Conservation (phyloP, 495 filamentous ascomycete species). For the Hyaloscypha finlandica region DNA sequence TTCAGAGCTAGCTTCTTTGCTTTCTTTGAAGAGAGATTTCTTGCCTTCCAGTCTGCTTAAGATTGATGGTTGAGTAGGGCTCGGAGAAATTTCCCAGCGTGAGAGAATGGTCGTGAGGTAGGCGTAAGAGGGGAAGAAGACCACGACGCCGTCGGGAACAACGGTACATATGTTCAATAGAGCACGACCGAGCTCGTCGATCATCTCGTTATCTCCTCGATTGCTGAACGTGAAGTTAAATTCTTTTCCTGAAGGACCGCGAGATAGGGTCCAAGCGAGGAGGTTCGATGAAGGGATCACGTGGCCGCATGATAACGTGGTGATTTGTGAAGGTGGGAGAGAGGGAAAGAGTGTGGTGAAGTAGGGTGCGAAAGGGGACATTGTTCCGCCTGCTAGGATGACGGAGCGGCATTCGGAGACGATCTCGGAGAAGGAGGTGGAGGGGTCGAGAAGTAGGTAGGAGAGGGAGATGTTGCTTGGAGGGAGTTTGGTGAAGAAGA, state of each 20-base stretch:
- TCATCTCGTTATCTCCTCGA: conserved; percentile 65
- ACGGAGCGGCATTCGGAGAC: conserved; percentile 85
- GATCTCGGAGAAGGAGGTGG: conserved; percentile 86
- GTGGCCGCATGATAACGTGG: conserved; percentile 89
- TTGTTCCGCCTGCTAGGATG: conserved; percentile 91
- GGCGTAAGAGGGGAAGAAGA: conserved; percentile 94
- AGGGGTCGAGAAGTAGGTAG: conserved; percentile 93
- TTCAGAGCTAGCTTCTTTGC: conserved; percentile 60
- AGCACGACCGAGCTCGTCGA: conserved; percentile 72
- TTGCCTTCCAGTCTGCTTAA: conserved; percentile 58
- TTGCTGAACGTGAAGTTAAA: conserved; percentile 90
- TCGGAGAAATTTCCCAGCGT: conserved; percentile 60
- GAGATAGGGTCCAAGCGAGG: conserved; percentile 65
- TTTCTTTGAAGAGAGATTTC: conserved; percentile 70
- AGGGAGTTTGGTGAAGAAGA: conserved; percentile 69
- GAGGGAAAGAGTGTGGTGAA: conserved; percentile 81
- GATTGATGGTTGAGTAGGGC: conserved; percentile 14
- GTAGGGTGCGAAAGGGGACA: conserved; percentile 96
- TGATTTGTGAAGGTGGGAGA: conserved; percentile 61
- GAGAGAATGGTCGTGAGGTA: conserved; percentile 75
- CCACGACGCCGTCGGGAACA: conserved; percentile 90
- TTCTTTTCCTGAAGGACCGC: conserved; percentile 54
- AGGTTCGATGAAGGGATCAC: conserved; percentile 86
- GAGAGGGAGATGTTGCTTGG: conserved; percentile 62
- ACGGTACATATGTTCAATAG: conserved; percentile 68